A percentile compares a stretch with the other conserved stretches of the same genome.
phyloP scores from a whole-genome alignment of 2,329 filamentous ascomycete genomes.

The Didymosphaeria variabile region DNA sequence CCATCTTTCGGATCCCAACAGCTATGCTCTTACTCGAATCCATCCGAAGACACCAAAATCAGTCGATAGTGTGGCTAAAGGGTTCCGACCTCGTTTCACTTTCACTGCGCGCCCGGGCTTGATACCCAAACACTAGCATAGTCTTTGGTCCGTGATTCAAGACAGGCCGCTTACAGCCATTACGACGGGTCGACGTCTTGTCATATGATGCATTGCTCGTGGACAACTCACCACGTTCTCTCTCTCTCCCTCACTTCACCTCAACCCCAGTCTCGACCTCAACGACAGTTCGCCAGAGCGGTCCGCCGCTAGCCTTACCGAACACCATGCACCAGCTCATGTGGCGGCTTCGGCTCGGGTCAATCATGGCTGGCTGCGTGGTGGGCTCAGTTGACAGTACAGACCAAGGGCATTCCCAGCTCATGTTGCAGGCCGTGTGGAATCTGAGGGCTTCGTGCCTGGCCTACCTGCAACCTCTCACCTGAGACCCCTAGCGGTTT shows the following conservation, averaged over 20 bases:
- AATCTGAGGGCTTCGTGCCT: conserved; percentile 14
- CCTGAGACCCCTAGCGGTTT: conserved; percentile 4
- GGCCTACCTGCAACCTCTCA: conserved; percentile 13
- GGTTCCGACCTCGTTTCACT: too few relatives aligned
- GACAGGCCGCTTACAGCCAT: too few relatives aligned
- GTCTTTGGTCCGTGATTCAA: too few relatives aligned
- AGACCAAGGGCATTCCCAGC: neutral
- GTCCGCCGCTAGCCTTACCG: conserved; percentile 13
- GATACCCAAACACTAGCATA: too few relatives aligned
- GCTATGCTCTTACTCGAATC: too few relatives aligned
- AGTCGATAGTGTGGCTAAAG: too few relatives aligned
- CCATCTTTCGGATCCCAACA: too few relatives aligned
- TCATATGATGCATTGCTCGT: neutral
- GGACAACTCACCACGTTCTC: neutral
- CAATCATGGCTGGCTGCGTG: conserved; percentile 12
- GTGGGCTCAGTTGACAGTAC: conserved; percentile 1
- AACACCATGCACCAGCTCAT: conserved; percentile 4
- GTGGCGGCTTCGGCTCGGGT: conserved; percentile 13
- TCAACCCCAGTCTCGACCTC: neutral
- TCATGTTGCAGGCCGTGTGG: conserved; percentile 12
- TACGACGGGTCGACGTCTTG: neutral
- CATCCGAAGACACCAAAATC: too few relatives aligned
- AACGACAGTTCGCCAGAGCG: conserved; percentile 7
- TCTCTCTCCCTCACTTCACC: neutral
- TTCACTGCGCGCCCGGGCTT: too few relatives aligned